Conservation (phyloP, 139 green algal species). For the Closterium sp. region DNA sequence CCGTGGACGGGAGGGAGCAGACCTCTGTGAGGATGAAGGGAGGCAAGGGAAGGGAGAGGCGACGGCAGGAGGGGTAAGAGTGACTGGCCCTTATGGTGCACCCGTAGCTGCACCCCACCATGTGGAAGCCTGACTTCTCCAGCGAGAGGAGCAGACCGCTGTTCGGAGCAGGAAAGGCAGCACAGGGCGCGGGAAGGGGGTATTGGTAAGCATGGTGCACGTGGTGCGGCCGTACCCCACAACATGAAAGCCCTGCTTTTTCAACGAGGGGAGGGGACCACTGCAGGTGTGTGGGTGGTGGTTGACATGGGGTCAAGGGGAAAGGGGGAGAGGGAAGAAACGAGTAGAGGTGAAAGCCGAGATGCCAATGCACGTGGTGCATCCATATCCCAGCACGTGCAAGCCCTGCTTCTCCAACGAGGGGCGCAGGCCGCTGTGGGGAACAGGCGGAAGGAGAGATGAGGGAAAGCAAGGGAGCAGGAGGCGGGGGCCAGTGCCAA, state of each 20-base stretch:
- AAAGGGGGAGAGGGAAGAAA: neutral
- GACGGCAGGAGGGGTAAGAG: no score
- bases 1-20: neutral
- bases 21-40: no score
- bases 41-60: neutral
- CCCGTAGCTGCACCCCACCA: no score
- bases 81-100: no score
- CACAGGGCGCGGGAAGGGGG: no score
- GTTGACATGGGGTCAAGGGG: no score
- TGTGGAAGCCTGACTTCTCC: no score
- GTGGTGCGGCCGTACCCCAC: conserved; percentile 58
- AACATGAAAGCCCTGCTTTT: conserved; percentile 49
- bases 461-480: neutral
- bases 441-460: neutral
- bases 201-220: no score
- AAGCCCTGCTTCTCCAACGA: conserved; percentile 53
- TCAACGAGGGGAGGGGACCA: conserved; percentile 36
- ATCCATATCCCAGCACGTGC: conserved; percentile 51
- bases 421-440: neutral
- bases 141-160: no score
- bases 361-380: conserved; percentile 58
- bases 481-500: no score
- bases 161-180: no score
- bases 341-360: neutral
- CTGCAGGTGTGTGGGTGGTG: no score